These are phyloP conservation scores for Westerdykella aurantiaca DNA, from an alignment of 2,329 filamentous ascomycete species.

Conservation along the genomic window DNA sequence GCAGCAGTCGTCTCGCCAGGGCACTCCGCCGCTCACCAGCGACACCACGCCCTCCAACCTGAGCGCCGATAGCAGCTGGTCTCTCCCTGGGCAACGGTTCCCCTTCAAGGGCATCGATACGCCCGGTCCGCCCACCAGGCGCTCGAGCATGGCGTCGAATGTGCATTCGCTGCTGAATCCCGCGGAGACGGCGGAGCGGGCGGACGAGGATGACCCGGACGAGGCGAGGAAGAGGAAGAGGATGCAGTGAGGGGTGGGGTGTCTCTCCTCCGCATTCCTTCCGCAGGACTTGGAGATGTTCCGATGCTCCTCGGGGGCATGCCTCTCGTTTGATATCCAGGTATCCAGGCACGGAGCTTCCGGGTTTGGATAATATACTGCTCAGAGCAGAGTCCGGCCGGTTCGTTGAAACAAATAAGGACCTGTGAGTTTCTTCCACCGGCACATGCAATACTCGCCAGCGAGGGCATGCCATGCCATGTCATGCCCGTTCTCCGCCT, in stretches of 20 bases:
- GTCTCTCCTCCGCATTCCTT: no score
- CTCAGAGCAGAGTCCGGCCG: no score
- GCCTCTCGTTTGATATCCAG: no score
- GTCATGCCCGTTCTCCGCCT: no score
- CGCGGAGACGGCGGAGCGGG: conserved; percentile 60
- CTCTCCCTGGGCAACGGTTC: conserved; percentile 47
- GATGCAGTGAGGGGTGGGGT: conserved; percentile 17
- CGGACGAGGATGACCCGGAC: conserved; percentile 57
- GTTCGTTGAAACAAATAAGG: no score
- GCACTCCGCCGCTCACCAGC: conserved; percentile 48
- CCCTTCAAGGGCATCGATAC: conserved; percentile 47
- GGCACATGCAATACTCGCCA: no score
- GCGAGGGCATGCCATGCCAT: no score
- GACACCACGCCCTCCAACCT: conserved; percentile 47
- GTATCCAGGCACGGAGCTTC: no score
- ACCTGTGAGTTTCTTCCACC: no score
- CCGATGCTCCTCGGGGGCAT: no score
- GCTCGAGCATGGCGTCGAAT: conserved; percentile 67
- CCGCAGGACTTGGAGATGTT: no score
- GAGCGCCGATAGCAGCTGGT: conserved; percentile 52
- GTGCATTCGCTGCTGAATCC: conserved; percentile 63
- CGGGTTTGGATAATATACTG: no score
- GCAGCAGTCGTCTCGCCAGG: conserved; percentile 47
- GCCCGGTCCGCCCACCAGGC: conserved; percentile 57
- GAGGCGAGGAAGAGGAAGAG: conserved; percentile 59